These are phyloP conservation scores for Penicillium sp. DNA, from an alignment of 2,329 filamentous ascomycete genomes.

Conservation along the genomic window DNA sequence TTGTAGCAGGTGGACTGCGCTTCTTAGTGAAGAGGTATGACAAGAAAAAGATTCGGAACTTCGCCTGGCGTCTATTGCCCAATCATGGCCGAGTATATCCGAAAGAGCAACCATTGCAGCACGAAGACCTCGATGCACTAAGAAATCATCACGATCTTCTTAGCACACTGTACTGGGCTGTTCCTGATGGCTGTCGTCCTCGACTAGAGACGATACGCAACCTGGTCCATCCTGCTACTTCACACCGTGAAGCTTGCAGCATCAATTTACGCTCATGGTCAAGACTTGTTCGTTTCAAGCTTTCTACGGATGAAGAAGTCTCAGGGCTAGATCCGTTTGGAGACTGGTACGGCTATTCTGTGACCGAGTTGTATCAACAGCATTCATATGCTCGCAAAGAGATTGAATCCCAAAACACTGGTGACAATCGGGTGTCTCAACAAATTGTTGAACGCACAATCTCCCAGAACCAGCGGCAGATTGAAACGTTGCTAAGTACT, in stretches of 20 bases:
- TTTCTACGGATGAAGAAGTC: conserved; percentile 52
- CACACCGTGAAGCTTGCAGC: conserved; percentile 60
- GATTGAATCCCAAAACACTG: conserved; percentile 53
- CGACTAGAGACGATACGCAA: conserved; percentile 52
- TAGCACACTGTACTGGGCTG: conserved; percentile 59
- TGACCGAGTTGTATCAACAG: conserved; percentile 53
- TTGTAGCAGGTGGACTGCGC: conserved; percentile 51
- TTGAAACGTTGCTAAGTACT: conserved; percentile 55
- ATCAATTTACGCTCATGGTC: conserved; percentile 59
- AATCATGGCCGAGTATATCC: conserved; percentile 61
- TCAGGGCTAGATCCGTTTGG: conserved; percentile 50
- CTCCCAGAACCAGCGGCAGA: conserved; percentile 56
- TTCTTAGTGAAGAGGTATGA: conserved; percentile 48
- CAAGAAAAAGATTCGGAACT: conserved; percentile 56
- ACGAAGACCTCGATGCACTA: conserved; percentile 56
- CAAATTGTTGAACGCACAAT: conserved; percentile 54
- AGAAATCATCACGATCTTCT: conserved; percentile 63
- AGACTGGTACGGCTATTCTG: conserved; percentile 56
- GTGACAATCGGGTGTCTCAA: conserved; percentile 42
- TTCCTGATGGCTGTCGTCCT: conserved; percentile 54
- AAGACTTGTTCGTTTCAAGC: conserved; percentile 57
- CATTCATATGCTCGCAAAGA: conserved; percentile 58
- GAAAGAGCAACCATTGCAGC: conserved; percentile 55
- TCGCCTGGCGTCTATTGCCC: conserved; percentile 58
- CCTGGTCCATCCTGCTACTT: conserved; percentile 57